These are phyloP conservation scores for Paracamarosporium sp. DNA, from an alignment of 2,329 filamentous ascomycete genomes.

Conservation along the genomic window DNA sequence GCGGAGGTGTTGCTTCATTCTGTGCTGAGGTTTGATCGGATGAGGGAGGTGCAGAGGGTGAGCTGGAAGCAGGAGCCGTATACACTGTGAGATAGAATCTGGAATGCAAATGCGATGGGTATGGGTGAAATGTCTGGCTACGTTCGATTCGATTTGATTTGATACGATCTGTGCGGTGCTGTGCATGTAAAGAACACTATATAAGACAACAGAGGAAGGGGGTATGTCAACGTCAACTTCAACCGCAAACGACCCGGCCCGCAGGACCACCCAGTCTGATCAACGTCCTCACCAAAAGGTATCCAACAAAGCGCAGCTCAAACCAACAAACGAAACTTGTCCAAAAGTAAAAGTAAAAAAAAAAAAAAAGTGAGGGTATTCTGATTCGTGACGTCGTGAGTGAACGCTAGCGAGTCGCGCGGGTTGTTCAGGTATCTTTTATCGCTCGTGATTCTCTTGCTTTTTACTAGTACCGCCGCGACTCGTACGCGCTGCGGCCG, in stretches of 20 bases:
- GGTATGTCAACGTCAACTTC: conserved; percentile 12
- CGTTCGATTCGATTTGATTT: no score
- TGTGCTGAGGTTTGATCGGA: conserved; percentile 57
- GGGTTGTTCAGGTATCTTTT: neutral
- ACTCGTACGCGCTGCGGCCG: conserved; percentile 32
- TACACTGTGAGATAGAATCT: conserved; percentile 29
- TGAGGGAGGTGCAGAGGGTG: conserved; percentile 47
- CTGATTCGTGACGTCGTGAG: conserved; percentile 15
- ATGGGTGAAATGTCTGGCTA: no score
- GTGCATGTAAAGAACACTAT: neutral
- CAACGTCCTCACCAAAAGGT: neutral
- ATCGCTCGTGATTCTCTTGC: neutral
- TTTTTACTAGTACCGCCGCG: conserved; percentile 32
- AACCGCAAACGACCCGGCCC: neutral
- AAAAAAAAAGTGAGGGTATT: conserved; percentile 9
- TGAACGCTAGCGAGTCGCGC: conserved; percentile 7
- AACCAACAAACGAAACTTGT: neutral
- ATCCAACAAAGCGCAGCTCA: neutral
- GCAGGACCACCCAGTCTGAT: no score
- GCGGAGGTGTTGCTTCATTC: conserved; percentile 59
- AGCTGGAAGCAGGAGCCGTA: conserved; percentile 41
- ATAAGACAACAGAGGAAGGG: no score
- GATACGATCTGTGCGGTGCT: no score
- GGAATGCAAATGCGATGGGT: no score
- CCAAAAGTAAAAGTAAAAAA: conserved; percentile 4